Evolutionary conservation across 1,284 basidiomycete genomes (phyloP).

Genomic region (Wolfiporia cocos): DNA sequence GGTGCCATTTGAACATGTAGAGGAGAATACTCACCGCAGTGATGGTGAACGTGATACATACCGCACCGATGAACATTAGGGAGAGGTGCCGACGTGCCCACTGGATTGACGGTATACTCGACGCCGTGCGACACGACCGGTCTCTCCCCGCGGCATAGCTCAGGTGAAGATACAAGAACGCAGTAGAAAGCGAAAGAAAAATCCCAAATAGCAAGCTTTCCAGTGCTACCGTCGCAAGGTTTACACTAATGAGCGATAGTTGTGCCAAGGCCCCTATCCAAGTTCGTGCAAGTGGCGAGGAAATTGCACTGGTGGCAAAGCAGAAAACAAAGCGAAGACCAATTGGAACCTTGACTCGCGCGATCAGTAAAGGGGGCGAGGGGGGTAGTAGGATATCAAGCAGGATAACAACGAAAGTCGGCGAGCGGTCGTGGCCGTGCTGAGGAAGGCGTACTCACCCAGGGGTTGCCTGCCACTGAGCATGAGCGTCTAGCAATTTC

Average conservation of each 20-base stretch:
- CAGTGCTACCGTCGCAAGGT: background rate
- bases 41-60: background rate
- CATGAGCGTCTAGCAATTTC: too few relatives aligned
- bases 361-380: too few relatives aligned
- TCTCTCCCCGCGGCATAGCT: background rate
- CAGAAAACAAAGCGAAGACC: too few relatives aligned
- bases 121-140: background rate
- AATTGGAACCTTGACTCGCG: too few relatives aligned
- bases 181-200: background rate
- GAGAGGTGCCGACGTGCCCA: background rate
- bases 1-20: background rate
- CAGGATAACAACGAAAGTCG: too few relatives aligned
- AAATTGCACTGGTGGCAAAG: too few relatives aligned
- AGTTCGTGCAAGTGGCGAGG: too few relatives aligned
- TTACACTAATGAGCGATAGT: background rate
- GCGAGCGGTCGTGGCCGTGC: too few relatives aligned
- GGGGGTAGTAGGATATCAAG: too few relatives aligned
- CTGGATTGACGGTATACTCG: background rate
- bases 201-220: conserved; percentile 4
- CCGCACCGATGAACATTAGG: background rate
- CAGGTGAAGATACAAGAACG: conserved; percentile 1
- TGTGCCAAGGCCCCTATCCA: too few relatives aligned
- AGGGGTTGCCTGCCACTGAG: too few relatives aligned
- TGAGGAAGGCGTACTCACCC: too few relatives aligned
- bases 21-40: background rate